Evolutionary conservation across 345 rosid genomes (phyloP).

Genomic region (Gossypium longicalyx): DNA sequence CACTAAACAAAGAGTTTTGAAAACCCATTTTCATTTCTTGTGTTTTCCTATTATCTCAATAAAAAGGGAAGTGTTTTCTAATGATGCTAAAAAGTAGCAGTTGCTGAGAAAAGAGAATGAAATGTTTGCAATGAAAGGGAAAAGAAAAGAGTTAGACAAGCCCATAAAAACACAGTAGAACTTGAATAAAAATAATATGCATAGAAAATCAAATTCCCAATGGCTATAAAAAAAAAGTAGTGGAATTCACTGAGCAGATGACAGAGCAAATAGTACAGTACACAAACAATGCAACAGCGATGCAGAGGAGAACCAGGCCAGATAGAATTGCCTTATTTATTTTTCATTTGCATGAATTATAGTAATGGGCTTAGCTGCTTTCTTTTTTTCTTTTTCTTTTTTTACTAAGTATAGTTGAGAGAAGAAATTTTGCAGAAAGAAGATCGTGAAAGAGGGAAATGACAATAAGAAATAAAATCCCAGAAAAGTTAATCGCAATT

Average conservation of each 20-base stretch:
- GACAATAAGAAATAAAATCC: constrained; percentile 29
- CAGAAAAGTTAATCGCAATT: neutral
- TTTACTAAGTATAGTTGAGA: neutral
- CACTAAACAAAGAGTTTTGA: neutral
- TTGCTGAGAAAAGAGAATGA: constrained; percentile 18
- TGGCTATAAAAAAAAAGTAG: neutral
- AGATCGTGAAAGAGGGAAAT: constrained; percentile 21
- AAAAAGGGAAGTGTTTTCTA: neutral
- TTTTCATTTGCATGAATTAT: neutral
- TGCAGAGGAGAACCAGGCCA: constrained; percentile 8
- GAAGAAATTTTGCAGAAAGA: constrained; percentile 31
- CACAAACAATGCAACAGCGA: constrained; percentile 11
- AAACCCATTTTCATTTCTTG: constrained; percentile 7
- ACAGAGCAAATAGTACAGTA: constrained; percentile 30
- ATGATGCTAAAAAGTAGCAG: constrained; percentile 5
- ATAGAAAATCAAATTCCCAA: neutral
- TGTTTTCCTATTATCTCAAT: neutral
- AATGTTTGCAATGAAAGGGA: neutral
- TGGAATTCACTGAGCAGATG: constrained; percentile 23
- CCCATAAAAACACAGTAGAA: neutral
- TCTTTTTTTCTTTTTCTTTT: neutral
- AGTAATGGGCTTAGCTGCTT: neutral
- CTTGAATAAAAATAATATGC: neutral
- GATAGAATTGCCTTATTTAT: constrained; percentile 3
- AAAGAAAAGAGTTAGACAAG: neutral